These are phyloP conservation scores for Fistulifera pelliculosa DNA, from an alignment of 108 stramenopile species.

Conservation along the genomic window DNA sequence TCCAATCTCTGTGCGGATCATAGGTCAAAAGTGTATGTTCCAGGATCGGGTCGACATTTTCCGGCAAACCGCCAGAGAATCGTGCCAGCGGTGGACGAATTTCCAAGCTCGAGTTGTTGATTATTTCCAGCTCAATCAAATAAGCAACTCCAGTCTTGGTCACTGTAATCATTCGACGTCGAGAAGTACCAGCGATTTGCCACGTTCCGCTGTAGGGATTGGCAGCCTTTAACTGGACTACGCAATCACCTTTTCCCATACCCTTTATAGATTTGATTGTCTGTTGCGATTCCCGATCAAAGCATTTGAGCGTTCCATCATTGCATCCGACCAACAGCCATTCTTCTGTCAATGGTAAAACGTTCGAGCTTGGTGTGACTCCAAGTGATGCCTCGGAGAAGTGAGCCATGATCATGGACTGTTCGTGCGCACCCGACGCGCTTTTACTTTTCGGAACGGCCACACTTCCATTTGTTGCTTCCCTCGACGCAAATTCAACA, in stretches of 20 bases:
- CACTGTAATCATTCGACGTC: conserved; percentile 27
- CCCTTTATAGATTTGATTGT: conserved; percentile 43
- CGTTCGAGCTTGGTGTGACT: conserved; percentile 10
- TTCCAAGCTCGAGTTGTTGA: conserved; percentile 21
- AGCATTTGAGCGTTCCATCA: conserved; percentile 54
- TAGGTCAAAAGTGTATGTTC: conserved; percentile 39
- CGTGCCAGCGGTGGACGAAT: conserved; percentile 34
- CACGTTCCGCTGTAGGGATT: conserved; percentile 28
- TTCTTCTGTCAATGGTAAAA: conserved; percentile 20
- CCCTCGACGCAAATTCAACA: conserved; percentile 8
- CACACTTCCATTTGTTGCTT: conserved; percentile 5
- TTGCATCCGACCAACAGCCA: conserved; percentile 38
- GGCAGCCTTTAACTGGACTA: conserved; percentile 37
- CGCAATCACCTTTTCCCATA: conserved; percentile 33
- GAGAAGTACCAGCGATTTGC: neutral
- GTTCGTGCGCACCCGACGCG: conserved; percentile 1
- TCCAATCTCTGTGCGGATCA: conserved; percentile 51
- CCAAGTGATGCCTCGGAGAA: neutral
- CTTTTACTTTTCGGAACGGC: neutral
- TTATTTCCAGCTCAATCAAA: conserved; percentile 40
- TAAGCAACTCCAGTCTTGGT: conserved; percentile 50
- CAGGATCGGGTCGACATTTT: conserved; percentile 10
- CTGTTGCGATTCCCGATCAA: conserved; percentile 28
- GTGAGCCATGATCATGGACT: neutral
- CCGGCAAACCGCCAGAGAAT: conserved; percentile 31